phyloP scores from a whole-genome alignment of 108 stramenopile species.

The Nannochloropsis salina region DNA sequence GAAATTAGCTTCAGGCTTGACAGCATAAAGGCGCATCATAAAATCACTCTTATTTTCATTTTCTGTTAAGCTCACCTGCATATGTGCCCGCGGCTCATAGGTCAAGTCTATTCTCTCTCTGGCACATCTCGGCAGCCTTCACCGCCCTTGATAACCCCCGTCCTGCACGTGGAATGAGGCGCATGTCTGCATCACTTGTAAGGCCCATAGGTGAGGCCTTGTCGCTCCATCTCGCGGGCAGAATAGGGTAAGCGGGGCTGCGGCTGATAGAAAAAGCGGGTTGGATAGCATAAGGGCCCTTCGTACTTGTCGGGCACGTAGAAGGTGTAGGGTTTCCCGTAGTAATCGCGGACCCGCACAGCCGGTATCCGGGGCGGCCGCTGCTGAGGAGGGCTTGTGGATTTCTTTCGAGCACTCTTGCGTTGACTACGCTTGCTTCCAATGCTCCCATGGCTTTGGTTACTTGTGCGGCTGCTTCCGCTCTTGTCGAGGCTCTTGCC shows the following conservation, averaged over 20 bases:
- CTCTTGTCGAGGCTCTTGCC: neutral
- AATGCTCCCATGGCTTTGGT: neutral
- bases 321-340: neutral
- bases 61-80: too few species aligned
- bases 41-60: too few species aligned
- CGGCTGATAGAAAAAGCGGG: slow-evolving; percentile 8
- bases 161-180: too few species aligned
- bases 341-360: neutral
- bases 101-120: too few species aligned
- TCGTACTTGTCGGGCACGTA: neutral
- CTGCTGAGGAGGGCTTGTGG: neutral
- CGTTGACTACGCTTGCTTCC: neutral
- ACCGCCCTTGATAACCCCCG: too few species aligned
- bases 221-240: neutral
- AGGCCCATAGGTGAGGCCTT: neutral
- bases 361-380: neutral
- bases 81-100: too few species aligned
- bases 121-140: too few species aligned
- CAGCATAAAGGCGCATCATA: too few species aligned
- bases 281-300: neutral
- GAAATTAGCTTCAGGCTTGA: too few species aligned
- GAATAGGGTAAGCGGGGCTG: neutral
- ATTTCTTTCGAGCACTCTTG: neutral
- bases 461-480: neutral
- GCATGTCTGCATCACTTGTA: too few species aligned